Base-by-base conservation (phyloP, 1,284 basidiomycete genomes). In the Fomes fomentarius region DNA sequence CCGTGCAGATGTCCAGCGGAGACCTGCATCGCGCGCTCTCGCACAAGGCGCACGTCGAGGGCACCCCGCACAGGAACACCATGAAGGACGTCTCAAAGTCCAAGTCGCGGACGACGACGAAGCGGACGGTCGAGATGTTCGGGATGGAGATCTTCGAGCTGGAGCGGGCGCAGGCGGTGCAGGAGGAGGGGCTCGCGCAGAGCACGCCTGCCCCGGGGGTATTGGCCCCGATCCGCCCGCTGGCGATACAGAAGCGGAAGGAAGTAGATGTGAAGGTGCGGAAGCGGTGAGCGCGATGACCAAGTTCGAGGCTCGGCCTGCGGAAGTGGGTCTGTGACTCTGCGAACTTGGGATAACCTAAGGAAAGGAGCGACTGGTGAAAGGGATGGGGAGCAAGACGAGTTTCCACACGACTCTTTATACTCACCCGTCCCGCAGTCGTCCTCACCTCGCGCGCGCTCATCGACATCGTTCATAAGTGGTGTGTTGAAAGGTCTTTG, bases 11-110 rank as follows among this genome's bases (percentile, higher is more conserved):
- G 41, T 35, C 50, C 2, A 39, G 17, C 14, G 30, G 40, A 12
- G 46, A 38, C 9, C 25, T 38, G 15, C 35, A 50, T 21, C 47
- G 55, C 19, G 47, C 42, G 9, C 25, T 22, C 21, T 57, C 55
- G 4, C 24, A 34, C 28, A 44, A 34, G 47, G 55, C 40, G 38
- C 22, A 57, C 17, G 21, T 57, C 24, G 46, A 30, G 26, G 37
- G 34, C 4, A 21, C 45, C 22, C n/a, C 25, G 15, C 14, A n/a
- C 12, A 26, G 38, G 38, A 38, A 22, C 34, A 26, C 19, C 31
- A 17, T 8, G 28, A 17, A 12, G 11, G 9, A 6, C 37, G 2
- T 11, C 31, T 3, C 3, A 12, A n/a, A 33, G 31, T 4, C 12
- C 31, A 11, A 33, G 9, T 10, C n/a, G 21, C 11, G 38, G 21